These are phyloP conservation scores for Poa pratensis DNA, from an alignment of 176 grass and related monocot species.

Conservation along the genomic window DNA sequence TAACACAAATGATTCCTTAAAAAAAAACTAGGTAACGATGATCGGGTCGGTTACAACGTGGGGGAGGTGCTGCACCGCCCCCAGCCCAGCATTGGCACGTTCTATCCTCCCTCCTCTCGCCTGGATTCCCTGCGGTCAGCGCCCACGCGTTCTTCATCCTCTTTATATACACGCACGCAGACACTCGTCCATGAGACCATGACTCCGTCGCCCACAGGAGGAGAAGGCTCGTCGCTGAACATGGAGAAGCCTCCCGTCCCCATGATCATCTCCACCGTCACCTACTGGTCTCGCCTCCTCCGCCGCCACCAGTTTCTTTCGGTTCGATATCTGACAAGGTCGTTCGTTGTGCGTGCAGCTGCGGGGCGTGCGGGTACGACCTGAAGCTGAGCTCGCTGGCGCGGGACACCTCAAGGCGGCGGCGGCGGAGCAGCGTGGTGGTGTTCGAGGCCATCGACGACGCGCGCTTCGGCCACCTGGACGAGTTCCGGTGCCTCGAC, in stretches of 20 bases:
- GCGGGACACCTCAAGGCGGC: conserved; percentile 41
- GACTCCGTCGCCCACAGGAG: background rate
- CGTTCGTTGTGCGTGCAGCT: conserved; percentile 35
- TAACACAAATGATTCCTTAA: too few species aligned
- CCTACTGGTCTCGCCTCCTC: conserved; percentile 42
- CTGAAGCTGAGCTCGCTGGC: conserved; percentile 56
- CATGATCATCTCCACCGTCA: conserved; percentile 49
- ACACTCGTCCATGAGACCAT: background rate
- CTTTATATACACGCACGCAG: background rate
- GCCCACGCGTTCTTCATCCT: background rate
- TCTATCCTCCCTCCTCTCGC: background rate
- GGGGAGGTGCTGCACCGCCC: background rate
- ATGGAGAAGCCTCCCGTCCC: background rate
- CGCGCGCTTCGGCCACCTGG: conserved; percentile 58
- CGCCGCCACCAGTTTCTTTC: background rate
- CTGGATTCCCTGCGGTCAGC: background rate
- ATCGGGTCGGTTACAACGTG: background rate
- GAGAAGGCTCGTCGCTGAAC: background rate
- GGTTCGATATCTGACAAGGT: background rate
- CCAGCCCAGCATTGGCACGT: background rate
- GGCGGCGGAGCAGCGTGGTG: conserved; percentile 19
- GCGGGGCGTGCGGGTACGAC: conserved; percentile 60
- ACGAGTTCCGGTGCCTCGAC: conserved; percentile 64
- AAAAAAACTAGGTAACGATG: too few species aligned
- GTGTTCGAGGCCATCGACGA: conserved; percentile 63